Evolutionary conservation across 2,329 filamentous ascomycete species (phyloP).

Genomic region (Ascomycota sp.): DNA sequence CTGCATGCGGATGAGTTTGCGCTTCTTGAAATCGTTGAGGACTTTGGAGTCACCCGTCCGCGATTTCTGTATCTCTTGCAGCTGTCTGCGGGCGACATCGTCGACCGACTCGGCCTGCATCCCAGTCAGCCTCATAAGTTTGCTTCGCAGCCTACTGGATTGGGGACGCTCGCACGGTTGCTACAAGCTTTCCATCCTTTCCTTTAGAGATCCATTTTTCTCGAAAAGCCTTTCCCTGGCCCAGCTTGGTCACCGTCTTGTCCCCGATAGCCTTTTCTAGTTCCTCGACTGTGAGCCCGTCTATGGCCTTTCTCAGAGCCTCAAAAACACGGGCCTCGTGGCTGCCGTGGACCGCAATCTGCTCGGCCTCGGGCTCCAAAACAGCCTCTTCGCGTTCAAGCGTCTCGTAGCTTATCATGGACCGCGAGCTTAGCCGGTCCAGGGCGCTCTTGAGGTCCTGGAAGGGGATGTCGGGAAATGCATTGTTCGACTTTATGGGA

Average conservation of each 20-base stretch:
- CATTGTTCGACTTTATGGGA: slow-evolving; percentile 45
- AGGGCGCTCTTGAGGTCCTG: slow-evolving; percentile 65
- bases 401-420: slow-evolving; percentile 73
- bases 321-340: slow-evolving; percentile 72
- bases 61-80: slow-evolving; percentile 51
- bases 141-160: not conserved
- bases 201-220: slow-evolving; percentile 50
- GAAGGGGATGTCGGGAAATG: slow-evolving; percentile 46
- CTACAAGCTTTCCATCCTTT: slow-evolving; percentile 33
- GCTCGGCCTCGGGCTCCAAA: slow-evolving; percentile 55
- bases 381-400: slow-evolving; percentile 59
- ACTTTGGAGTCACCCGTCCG: slow-evolving; percentile 56
- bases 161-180: slow-evolving; percentile 19
- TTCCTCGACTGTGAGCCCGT: slow-evolving; percentile 64
- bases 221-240: slow-evolving; percentile 88
- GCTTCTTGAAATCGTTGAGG: slow-evolving; percentile 68
- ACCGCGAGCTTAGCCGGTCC: slow-evolving; percentile 65
- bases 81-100: slow-evolving; percentile 58
- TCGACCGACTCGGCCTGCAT: slow-evolving; percentile 47
- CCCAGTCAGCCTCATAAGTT: not conserved
- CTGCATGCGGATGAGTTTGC: slow-evolving; percentile 67
- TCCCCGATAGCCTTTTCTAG: slow-evolving; percentile 49
- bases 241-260: slow-evolving; percentile 57
- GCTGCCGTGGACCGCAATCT: slow-evolving; percentile 54
- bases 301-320: slow-evolving; percentile 47